Conservation (phyloP, 352 stramenopile genomes). For the Phytophthora sp. region DNA sequence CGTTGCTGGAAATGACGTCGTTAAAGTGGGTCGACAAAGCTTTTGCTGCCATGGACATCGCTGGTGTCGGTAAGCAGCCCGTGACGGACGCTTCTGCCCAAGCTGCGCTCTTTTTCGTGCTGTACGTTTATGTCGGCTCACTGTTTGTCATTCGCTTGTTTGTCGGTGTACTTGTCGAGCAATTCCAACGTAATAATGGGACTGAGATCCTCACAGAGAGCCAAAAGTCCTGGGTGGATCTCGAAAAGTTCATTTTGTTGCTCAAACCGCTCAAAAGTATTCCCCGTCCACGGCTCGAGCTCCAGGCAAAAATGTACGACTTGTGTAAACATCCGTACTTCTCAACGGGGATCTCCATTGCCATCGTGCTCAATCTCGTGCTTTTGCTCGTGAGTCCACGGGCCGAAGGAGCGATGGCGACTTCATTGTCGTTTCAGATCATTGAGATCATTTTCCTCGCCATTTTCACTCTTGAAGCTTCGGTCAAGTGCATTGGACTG, state of each 20-base stretch:
- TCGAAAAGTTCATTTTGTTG: constrained; percentile 81
- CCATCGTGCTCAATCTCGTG: constrained; percentile 75
- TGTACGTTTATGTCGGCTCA: constrained; percentile 78
- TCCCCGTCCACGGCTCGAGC: constrained; percentile 38
- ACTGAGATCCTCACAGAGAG: constrained; percentile 81
- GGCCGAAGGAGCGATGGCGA: constrained; percentile 20
- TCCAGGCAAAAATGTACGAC: constrained; percentile 58
- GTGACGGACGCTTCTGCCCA: constrained; percentile 50
- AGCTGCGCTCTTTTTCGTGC: constrained; percentile 71
- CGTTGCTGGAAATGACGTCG: constrained; percentile 81
- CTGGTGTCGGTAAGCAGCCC: constrained; percentile 50
- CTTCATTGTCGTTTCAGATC: constrained; percentile 50
- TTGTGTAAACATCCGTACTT: constrained; percentile 72
- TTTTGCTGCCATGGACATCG: constrained; percentile 80
- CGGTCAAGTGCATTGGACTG: constrained; percentile 65
- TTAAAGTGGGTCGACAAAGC: constrained; percentile 84
- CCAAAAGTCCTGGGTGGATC: constrained; percentile 82
- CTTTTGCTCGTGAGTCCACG: constrained; percentile 69
- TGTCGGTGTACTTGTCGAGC: constrained; percentile 80
- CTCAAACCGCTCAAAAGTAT: constrained; percentile 68
- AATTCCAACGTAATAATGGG: constrained; percentile 86
- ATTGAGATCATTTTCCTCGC: constrained; percentile 78
- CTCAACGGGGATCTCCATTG: constrained; percentile 49
- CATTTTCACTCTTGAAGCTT: constrained; percentile 61
- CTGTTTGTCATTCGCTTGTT: constrained; percentile 84